A percentile compares a stretch with the other conserved stretches of the same genome.
These are phyloP conservation scores for Aspergillus pseudotamarii DNA, from an alignment of 2,329 filamentous ascomycete species.

Conservation along the genomic window DNA sequence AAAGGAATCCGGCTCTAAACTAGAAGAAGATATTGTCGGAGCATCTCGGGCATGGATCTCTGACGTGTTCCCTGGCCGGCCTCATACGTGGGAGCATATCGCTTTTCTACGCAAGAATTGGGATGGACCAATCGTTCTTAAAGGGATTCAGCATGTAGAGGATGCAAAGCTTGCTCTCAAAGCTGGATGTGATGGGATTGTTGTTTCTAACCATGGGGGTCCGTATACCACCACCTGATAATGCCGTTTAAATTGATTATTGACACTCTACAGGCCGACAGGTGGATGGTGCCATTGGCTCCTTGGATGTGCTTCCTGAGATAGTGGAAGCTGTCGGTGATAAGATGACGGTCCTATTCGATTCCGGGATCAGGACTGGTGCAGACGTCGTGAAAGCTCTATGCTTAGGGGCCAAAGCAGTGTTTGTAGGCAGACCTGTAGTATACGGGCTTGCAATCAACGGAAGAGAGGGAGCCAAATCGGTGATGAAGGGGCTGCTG, in stretches of 20 bases:
- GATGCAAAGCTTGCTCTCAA: conserved; percentile 52
- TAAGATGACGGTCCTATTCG: conserved; percentile 52
- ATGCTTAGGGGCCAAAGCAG: conserved; percentile 59
- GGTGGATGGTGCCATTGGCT: conserved; percentile 54
- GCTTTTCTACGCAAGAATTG: conserved; percentile 61
- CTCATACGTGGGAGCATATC: conserved; percentile 65
- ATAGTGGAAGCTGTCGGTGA: conserved; percentile 63
- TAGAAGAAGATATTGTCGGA: conserved; percentile 53
- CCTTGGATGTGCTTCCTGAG: conserved; percentile 58
- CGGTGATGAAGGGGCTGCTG: conserved; percentile 54
- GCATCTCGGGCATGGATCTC: conserved; percentile 58
- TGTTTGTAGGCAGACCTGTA: conserved; percentile 60
- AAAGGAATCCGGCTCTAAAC: conserved; percentile 46
- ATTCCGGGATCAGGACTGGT: conserved; percentile 54
- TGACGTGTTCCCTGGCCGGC: conserved; percentile 55
- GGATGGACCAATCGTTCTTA: conserved; percentile 66
- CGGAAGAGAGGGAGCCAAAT: conserved; percentile 58
- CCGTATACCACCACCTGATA: conserved; percentile 11
- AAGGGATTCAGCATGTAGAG: conserved; percentile 58
- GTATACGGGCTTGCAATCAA: conserved; percentile 61
- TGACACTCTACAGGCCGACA: conserved; percentile 42
- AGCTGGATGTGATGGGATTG: conserved; percentile 52
- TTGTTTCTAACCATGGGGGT: conserved; percentile 58
- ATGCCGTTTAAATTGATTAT: neutral
- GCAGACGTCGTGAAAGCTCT: conserved; percentile 56